Evolutionary conservation across 306 rosid genomes (phyloP).

Genomic region (Vachellia pachyceras): DNA sequence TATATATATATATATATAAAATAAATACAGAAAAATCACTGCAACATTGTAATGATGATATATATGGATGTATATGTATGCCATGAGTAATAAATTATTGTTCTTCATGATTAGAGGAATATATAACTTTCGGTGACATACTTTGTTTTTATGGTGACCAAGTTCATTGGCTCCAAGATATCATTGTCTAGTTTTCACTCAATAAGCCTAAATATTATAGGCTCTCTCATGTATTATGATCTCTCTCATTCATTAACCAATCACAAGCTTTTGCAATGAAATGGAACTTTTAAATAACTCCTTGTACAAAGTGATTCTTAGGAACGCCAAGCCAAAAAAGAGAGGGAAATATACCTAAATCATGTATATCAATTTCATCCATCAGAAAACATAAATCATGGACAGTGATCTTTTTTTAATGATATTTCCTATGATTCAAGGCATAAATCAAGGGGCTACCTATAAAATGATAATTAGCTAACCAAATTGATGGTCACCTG

Average conservation of each 20-base stretch:
- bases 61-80: background rate
- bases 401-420: background rate
- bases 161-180: background rate
- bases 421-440: slow-evolving; percentile 9
- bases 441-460: background rate
- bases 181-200: background rate
- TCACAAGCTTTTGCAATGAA: background rate
- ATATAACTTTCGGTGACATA: background rate
- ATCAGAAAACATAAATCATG: background rate
- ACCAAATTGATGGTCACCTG: slow-evolving; percentile 22
- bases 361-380: background rate
- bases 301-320: background rate
- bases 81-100: background rate
- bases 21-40: background rate
- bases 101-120: slow-evolving; percentile 2
- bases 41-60: background rate
- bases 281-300: background rate
- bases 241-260: background rate
- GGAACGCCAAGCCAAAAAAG: background rate
- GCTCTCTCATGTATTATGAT: background rate
- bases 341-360: background rate
- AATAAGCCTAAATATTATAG: background rate
- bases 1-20: background rate
- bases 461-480: background rate
- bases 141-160: background rate